Evolutionary conservation across 2,329 filamentous ascomycete genomes (phyloP), one percentile per base, ranked within the genome.

Genomic region (Colletotrichum plurivorum): DNA sequence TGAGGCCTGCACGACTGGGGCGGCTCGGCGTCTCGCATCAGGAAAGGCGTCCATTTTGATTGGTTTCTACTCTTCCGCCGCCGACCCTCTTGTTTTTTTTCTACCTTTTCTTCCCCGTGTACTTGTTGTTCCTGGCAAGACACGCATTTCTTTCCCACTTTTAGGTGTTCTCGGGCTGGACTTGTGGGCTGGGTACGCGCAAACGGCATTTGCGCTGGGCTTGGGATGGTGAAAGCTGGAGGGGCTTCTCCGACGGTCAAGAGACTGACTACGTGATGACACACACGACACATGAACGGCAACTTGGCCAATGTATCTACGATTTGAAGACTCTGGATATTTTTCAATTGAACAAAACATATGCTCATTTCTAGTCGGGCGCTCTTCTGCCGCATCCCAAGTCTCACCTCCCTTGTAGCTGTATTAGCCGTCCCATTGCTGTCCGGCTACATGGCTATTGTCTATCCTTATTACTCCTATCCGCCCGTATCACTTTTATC

Each of bases 1-100:
- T 16, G 36, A 51, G 18, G 52, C 41, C 16, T 36, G 31, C 9
- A 46, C 12, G 58, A 45, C 25, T n/a, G 46, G 36, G 46, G 31
- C 15, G 18, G 39, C 18, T 48, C 61, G 61, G 65, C 54, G 65
- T 68, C 61, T 59, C 49, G 63, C 66, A 69, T 60, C 36, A n/a
- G 49, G 48, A 36, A 55, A 51, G 51, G 66, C 62, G 56, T 57
- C 46, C 20, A 12, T 36, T 36, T 36, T 36, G 8, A 2, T 36
- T 36, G 31, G 13, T 12, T 45, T 16, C 22, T 25, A 25, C 22
- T 25, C 4, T 20, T 5, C 16, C 8, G 3, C 16, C 16, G 10
- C 36, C 55, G 31, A 36, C 9, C 31, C 31, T 36, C 31, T 36
- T 36, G 31, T 10, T 10, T 12, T 10, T 10, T 9, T 36, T 39